Percentiles rank a stretch among this genome's conserved stretches.
Conservation (phyloP, 1,139 yeast genomes). For the Protomyces inouyei region DNA sequence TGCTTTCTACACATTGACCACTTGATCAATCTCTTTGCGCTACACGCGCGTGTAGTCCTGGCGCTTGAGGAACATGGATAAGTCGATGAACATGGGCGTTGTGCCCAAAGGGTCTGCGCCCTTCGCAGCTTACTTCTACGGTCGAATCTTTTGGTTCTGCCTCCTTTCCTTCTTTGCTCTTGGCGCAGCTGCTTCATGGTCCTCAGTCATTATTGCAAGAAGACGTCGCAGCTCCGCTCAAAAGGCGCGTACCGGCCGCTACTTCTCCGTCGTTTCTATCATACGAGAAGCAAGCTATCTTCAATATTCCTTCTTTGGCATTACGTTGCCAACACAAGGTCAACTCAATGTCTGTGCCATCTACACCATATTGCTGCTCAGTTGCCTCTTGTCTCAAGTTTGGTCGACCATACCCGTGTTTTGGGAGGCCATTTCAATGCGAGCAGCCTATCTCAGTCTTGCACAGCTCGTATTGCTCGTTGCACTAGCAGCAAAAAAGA, state of each 20-base stretch:
- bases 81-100: neutral
- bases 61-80: neutral
- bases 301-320: neutral
- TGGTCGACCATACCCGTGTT: neutral
- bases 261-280: neutral
- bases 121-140: neutral
- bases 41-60: too few species aligned
- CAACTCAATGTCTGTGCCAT: neutral
- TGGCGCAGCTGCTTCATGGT: neutral
- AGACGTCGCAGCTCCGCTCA: neutral
- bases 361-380: neutral
- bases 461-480: constrained; percentile 34
- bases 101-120: neutral
- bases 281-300: constrained; percentile 8
- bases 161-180: neutral
- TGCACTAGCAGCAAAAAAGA: constrained; percentile 31
- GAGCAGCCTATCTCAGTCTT: constrained; percentile 34
- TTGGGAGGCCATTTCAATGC: constrained; percentile 23
- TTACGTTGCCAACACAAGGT: constrained; percentile 5
- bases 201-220: neutral
- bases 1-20: too few species aligned
- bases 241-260: neutral
- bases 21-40: too few species aligned
- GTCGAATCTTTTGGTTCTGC: neutral
- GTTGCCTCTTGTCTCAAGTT: neutral